Conservation (phyloP, 2,329 filamentous ascomycete genomes). For the Myriosclerotinia scirpicola region DNA sequence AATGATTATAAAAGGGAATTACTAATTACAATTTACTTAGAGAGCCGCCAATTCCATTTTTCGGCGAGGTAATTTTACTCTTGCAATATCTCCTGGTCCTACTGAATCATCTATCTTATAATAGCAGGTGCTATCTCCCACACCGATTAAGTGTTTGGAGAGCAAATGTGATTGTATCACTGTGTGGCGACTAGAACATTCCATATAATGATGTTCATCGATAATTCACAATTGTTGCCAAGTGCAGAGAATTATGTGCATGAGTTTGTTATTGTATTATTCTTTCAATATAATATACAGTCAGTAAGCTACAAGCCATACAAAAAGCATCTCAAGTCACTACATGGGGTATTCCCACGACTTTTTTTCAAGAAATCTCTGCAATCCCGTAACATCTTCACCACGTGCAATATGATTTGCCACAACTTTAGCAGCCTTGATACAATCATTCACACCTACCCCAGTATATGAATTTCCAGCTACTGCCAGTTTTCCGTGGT, state of each 20-base stretch:
- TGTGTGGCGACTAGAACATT: not conserved
- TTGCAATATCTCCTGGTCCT: not conserved
- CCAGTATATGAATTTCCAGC: slow-evolving; percentile 52
- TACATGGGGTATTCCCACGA: too few species aligned
- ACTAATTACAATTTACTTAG: too few species aligned
- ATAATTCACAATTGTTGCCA: not conserved
- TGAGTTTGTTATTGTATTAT: not conserved
- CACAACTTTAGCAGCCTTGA: slow-evolving; percentile 57
- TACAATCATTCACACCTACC: slow-evolving; percentile 53
- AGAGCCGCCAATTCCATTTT: not conserved
- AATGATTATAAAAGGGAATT: too few species aligned
- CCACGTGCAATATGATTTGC: slow-evolving; percentile 45
- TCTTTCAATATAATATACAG: not conserved
- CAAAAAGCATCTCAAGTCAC: not conserved
- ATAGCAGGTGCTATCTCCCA: not conserved
- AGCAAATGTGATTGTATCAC: not conserved
- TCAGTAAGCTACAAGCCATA: not conserved
- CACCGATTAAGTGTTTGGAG: not conserved
- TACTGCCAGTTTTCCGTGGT: slow-evolving; percentile 40
- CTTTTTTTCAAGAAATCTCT: slow-evolving; percentile 28
- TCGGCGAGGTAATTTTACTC: not conserved
- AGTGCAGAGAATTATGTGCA: not conserved
- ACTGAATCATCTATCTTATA: not conserved
- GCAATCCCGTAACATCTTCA: slow-evolving; percentile 43
- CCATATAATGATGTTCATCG: not conserved